Evolutionary conservation across 148 eudicot species (phyloP), one percentile per base, ranked within the genome.

Genomic region (Rhododendron ferrugineum): DNA sequence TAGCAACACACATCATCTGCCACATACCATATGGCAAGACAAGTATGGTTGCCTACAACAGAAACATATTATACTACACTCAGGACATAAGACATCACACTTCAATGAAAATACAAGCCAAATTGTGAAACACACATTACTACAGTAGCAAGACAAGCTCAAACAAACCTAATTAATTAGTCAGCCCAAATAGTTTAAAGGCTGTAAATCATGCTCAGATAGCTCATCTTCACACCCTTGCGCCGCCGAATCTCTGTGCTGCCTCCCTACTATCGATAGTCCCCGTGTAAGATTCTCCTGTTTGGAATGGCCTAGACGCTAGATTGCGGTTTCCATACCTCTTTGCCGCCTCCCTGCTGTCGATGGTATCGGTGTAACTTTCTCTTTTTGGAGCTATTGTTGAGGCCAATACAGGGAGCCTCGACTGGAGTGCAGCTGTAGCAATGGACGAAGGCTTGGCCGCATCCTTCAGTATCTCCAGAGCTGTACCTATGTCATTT

Each of bases 221-320:
- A 3, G 11, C 34, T 50, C 83, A 58, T 36, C 49, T 62, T 82
- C 75, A 82, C 36, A 82, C 75, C 26, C 23, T 2, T 5, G 78
- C 15, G 18, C 84, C 84, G 0, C 20, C 10, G 34, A 68, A 83
- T 72, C 73, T 68, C 30, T 2, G 0, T 6, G 78, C 78, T 23
- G 84, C 78, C 44, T 83, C 84, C 32, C 42, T 83, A 10, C 84
- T 83, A 7, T 83, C 84, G 15, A 80, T 83, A n/a, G 64, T 85
- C 32, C 54, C 81, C 11, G 44, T 83, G 26, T 54, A 42, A 83
- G 20, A 58, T 72, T 79, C 83, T 20, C n/a, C 76, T 32, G 83
- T 23, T n/a, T 40, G 28, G n/a, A 2, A 52, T 52, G 74, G 23
- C 85, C 81, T 81, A n/a, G 72, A 18, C 28, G 82, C 32, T 5